Evolutionary conservation across 805 yeast genomes (phyloP).

Genomic region (Lachancea kluyveri): DNA sequence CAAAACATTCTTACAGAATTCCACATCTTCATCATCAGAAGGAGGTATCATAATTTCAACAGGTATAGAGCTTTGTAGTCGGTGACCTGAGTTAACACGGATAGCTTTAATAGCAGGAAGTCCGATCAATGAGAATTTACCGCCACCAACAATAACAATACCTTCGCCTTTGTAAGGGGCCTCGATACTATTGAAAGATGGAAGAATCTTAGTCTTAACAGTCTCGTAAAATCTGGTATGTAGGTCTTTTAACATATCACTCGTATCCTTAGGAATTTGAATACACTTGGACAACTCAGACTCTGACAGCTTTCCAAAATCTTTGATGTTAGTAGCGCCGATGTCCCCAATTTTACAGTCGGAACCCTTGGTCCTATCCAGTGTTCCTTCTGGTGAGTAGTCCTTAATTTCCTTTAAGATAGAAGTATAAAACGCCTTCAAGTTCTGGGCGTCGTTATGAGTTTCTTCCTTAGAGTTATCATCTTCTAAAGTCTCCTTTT

Average conservation of each 20-base stretch:
- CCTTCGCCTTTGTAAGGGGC: conserved; percentile 34
- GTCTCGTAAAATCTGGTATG: conserved; percentile 18
- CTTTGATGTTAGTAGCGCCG: conserved; percentile 15
- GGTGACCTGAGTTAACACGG: conserved; percentile 35
- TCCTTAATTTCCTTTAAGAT: conserved; percentile 15
- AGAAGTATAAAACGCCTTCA: too few relatives aligned
- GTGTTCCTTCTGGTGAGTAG: conserved; percentile 22
- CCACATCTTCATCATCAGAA: conserved; percentile 47
- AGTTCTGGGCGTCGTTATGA: too few relatives aligned
- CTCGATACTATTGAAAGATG: conserved; percentile 9
- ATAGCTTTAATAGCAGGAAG: conserved; percentile 57
- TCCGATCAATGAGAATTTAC: conserved; percentile 67
- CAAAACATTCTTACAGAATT: conserved; percentile 54
- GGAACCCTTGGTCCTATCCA: conserved; percentile 15
- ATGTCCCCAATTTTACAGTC: conserved; percentile 18
- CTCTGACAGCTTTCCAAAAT: conserved; percentile 18
- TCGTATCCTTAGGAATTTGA: conserved; percentile 15
- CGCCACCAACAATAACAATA: conserved; percentile 71
- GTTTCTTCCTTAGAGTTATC: too few relatives aligned
- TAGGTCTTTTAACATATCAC: conserved; percentile 12
- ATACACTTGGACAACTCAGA: conserved; percentile 21
- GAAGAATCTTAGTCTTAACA: conserved; percentile 12
- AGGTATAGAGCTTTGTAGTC: conserved; percentile 49
- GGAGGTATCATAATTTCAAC: conserved; percentile 73
- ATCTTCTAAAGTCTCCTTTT: too few relatives aligned